A percentile compares a stretch with the other conserved stretches of the same genome.
These are phyloP conservation scores for Pseudoturritis turrita DNA, from an alignment of 345 rosid species.

Conservation along the genomic window DNA sequence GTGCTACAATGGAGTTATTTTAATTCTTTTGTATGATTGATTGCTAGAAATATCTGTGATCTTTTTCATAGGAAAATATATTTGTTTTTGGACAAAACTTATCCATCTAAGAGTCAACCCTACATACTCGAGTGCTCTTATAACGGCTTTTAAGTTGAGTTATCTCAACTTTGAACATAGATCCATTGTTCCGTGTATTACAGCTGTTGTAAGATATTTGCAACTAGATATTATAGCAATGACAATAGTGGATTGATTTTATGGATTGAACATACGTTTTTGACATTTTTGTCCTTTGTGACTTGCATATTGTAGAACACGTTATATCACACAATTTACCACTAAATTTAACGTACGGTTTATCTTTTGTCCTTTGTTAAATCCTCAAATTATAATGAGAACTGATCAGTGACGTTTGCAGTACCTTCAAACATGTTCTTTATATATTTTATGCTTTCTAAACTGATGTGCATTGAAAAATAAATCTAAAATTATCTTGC, in stretches of 20 bases:
- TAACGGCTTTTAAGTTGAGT: constrained; percentile 2
- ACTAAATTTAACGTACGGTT: neutral
- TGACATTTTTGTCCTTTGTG: neutral
- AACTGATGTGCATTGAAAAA: too few species aligned
- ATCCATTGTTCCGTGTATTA: neutral
- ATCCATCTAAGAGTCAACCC: neutral
- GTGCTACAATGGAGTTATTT: too few species aligned
- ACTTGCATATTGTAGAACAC: neutral
- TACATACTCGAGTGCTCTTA: constrained; percentile 17
- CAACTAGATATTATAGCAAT: neutral
- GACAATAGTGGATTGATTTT: too few species aligned
- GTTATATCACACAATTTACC: neutral
- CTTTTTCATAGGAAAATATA: neutral
- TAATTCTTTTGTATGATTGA: neutral
- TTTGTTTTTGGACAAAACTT: neutral
- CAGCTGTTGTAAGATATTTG: constrained; percentile 1
- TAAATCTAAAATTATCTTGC: too few species aligned
- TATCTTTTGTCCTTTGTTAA: neutral
- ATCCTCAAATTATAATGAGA: too few species aligned
- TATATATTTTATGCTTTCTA: too few species aligned
- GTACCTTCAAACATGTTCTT: too few species aligned
- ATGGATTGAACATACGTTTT: neutral
- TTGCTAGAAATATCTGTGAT: neutral
- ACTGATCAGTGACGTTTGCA: too few species aligned
- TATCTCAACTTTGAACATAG: constrained; percentile 6